Percentiles rank a stretch among this genome's conserved stretches.
Evolutionary conservation across 2,329 filamentous ascomycete genomes (phyloP).

Genomic region (Bimuria novae-zelandiae): DNA sequence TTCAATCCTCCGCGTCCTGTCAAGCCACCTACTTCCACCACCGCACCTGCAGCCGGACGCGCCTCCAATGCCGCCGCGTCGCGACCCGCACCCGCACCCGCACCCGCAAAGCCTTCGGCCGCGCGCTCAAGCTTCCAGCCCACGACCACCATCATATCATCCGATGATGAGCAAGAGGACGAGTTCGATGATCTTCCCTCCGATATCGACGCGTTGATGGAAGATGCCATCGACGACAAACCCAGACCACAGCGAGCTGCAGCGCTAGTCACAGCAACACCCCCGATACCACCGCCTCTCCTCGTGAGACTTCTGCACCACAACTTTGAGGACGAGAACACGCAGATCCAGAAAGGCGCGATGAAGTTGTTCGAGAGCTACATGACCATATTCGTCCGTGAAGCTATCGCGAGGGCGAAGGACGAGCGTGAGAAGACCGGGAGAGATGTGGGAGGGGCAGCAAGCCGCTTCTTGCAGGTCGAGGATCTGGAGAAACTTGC

Average conservation of each 20-base stretch:
- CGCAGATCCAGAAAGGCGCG: slow-evolving; percentile 42
- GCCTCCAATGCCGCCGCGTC: slow-evolving; percentile 21
- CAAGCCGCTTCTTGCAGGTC: slow-evolving; percentile 74
- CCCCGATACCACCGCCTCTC: slow-evolving; percentile 71
- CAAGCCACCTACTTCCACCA: slow-evolving; percentile 27
- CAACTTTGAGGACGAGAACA: slow-evolving; percentile 65
- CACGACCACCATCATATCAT: slow-evolving; percentile 36
- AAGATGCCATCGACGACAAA: slow-evolving; percentile 21
- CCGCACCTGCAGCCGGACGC: slow-evolving; percentile 23
- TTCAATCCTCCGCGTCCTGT: slow-evolving; percentile 46
- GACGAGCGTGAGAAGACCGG: slow-evolving; percentile 64
- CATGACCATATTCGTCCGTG: slow-evolving; percentile 86
- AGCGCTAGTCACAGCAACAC: slow-evolving; percentile 21
- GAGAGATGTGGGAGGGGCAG: slow-evolving; percentile 30
- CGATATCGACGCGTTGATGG: slow-evolving; percentile 37
- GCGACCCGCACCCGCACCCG: slow-evolving; percentile 23
- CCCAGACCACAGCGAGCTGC: slow-evolving; percentile 15
- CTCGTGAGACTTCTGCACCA: slow-evolving; percentile 78
- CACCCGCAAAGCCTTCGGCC: slow-evolving; percentile 28
- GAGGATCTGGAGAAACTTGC: slow-evolving; percentile 89
- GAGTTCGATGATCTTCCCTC: slow-evolving; percentile 28
- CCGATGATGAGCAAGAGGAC: slow-evolving; percentile 31
- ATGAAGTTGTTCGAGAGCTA: slow-evolving; percentile 80
- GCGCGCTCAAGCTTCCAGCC: slow-evolving; percentile 26
- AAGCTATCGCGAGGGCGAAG: slow-evolving; percentile 80